Base-by-base conservation (phyloP, 768 basidiomycete species). In the Hericium alpestre region DNA sequence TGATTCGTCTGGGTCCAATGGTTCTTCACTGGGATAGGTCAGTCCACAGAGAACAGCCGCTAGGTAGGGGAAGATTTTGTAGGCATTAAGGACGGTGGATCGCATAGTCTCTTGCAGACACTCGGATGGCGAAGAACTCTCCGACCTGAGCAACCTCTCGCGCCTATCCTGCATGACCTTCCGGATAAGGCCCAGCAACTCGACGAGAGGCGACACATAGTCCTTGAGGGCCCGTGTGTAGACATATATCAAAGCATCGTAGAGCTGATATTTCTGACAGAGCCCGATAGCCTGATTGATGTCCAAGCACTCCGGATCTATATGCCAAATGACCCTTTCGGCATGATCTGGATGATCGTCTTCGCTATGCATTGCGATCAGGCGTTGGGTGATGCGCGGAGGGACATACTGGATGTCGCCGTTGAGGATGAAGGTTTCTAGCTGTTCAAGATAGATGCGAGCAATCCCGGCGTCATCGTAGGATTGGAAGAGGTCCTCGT, bases 261-360 rank as follows among this genome's bases (percentile, higher is more conserved):
- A 96, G 4, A 98, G 80, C 25, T 78, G 78, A 65, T 93, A 80
- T 57, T 71, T 77, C 68, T 92, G 87, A 65, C 96, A 99, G 4
- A 99, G 76, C 23, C 70, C 77, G 61, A 97, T 87, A 4, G 87
- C 87, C 71, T 97, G 95, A 65, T 97, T 90, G 71, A 97, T 84
- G 66, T 99, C 96, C 58, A 99, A 72, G 63, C 86, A 90, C 2
- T 80, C 72, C 1, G 95, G 93, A 63, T 96, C 90, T 61, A 97
- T 91, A 66, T 95, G 91, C 93, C 93, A 97, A 55, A 99, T 95
- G 56, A 97, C 75, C 32, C 82, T 81, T 69, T 99, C 94, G 1
- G 87, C 90, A 3, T 83, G 75, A 51, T 90, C 87, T 8, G 86
- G 82, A 38, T 84, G 80, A 12, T 74, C 76, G 47, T 82, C 77